A percentile compares a stretch with the other conserved stretches of the same genome.
phyloP scores from a whole-genome alignment of 2,329 filamentous ascomycete species.

The Colletotrichum theobromicola region DNA sequence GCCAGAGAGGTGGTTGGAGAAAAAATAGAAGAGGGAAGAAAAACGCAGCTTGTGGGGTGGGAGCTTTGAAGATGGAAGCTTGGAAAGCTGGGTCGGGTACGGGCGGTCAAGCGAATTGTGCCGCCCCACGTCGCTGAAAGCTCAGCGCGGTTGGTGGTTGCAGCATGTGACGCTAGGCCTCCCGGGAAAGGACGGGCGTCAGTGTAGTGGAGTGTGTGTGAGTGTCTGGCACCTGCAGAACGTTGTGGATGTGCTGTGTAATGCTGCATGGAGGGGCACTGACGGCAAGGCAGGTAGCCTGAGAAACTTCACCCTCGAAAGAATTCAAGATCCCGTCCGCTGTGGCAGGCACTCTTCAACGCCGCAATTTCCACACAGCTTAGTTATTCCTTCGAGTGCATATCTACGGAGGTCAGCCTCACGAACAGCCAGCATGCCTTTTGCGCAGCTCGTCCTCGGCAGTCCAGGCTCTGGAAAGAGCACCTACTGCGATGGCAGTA shows the following conservation, averaged over 20 bases:
- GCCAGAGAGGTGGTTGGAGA: slow-evolving; percentile 14
- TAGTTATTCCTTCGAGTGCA: neutral
- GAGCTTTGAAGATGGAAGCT: slow-evolving; percentile 16
- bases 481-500: slow-evolving; percentile 95
- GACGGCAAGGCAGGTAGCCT: neutral
- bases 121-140: slow-evolving; percentile 12
- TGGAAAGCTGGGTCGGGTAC: slow-evolving; percentile 5
- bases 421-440: slow-evolving; percentile 52
- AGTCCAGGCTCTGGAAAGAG: slow-evolving; percentile 95
- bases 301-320: slow-evolving; percentile 7
- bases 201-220: neutral
- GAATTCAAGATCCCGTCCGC: neutral
- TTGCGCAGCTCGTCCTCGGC: slow-evolving; percentile 85
- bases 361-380: neutral
- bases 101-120: slow-evolving; percentile 14
- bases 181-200: neutral
- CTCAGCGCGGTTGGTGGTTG: neutral
- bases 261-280: slow-evolving; percentile 15
- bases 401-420: neutral
- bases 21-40: slow-evolving; percentile 9
- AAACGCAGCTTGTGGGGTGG: slow-evolving; percentile 14
- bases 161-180: slow-evolving; percentile 11
- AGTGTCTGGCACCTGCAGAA: neutral
- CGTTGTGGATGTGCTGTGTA: neutral
- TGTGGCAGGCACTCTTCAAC: neutral